These are phyloP conservation scores for Amaranthus tricolor DNA, from an alignment of 179 eudicot genomes.

Conservation along the genomic window DNA sequence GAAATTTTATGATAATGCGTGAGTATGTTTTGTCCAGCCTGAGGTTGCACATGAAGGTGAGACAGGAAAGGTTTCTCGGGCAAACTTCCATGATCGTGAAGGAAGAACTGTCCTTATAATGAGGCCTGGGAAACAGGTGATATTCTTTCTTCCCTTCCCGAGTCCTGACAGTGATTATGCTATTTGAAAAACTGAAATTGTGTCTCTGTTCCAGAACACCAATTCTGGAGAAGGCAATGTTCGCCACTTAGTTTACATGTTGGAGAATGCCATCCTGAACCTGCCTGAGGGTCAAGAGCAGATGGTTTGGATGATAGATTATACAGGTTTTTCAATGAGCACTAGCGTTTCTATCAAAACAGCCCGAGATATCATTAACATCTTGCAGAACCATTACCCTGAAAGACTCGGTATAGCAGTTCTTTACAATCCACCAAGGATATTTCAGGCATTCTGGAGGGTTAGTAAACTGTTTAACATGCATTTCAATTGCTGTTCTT, in stretches of 20 bases:
- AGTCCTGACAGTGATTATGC: conserved; percentile 1
- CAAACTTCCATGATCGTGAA: conserved; percentile 55
- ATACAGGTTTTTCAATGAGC: conserved; percentile 58
- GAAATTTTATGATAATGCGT: neutral
- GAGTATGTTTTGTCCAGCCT: conserved; percentile 25
- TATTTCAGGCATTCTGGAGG: conserved; percentile 70
- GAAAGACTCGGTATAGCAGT: conserved; percentile 78
- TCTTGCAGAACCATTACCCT: conserved; percentile 77
- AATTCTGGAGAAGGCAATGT: conserved; percentile 53
- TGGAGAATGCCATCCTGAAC: conserved; percentile 66
- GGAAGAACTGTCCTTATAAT: conserved; percentile 70
- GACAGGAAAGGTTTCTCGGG: conserved; percentile 69
- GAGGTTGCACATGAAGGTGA: conserved; percentile 79
- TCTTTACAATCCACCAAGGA: conserved; percentile 74
- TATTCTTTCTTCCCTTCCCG: neutral
- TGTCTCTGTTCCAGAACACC: conserved; percentile 41
- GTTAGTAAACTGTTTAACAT: conserved; percentile 24
- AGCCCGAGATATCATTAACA: conserved; percentile 57
- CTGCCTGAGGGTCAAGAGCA: conserved; percentile 69
- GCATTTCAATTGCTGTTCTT: neutral
- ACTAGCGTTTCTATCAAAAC: conserved; percentile 53
- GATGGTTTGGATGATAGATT: conserved; percentile 87
- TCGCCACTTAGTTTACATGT: conserved; percentile 67
- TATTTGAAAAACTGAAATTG: conserved; percentile 10
- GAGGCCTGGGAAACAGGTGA: conserved; percentile 83